Conservation (phyloP, 2,329 filamentous ascomycete species). For the Scytalidium lignicola region DNA sequence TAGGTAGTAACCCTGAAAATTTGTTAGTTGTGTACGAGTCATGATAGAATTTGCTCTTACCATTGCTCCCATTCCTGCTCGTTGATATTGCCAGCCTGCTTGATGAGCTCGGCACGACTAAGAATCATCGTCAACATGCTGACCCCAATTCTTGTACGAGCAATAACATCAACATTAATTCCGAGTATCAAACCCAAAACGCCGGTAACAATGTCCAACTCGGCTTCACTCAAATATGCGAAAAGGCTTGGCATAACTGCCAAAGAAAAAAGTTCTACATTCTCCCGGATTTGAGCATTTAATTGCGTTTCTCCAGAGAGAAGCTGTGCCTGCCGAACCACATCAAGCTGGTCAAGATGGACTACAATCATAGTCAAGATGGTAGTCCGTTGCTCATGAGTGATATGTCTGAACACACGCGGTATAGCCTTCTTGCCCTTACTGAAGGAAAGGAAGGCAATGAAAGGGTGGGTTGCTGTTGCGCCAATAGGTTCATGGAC, state of each 20-base stretch:
- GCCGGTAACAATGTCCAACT: slow-evolving; percentile 84
- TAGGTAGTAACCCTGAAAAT: slow-evolving; percentile 64
- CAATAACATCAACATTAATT: slow-evolving; percentile 78
- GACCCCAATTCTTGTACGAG: slow-evolving; percentile 81
- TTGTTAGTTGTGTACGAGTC: slow-evolving; percentile 26
- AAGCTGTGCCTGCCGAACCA: slow-evolving; percentile 76
- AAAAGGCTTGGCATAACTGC: slow-evolving; percentile 88
- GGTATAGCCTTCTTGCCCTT: slow-evolving; percentile 97
- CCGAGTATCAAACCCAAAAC: slow-evolving; percentile 79
- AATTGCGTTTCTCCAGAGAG: slow-evolving; percentile 65
- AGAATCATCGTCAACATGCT: slow-evolving; percentile 91
- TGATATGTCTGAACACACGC: slow-evolving; percentile 89
- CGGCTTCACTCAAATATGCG: slow-evolving; percentile 84
- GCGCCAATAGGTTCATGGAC: slow-evolving; percentile 85
- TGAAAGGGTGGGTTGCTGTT: slow-evolving; percentile 83
- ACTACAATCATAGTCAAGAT: slow-evolving; percentile 94
- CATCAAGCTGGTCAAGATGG: slow-evolving; percentile 86
- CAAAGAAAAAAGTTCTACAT: slow-evolving; percentile 84
- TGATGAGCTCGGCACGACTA: slow-evolving; percentile 88
- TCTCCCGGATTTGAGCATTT: slow-evolving; percentile 77
- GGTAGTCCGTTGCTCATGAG: slow-evolving; percentile 87
- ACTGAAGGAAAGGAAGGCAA: slow-evolving; percentile 86
- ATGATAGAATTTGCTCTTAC: slow-evolving; percentile 37
- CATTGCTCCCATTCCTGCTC: slow-evolving; percentile 78
- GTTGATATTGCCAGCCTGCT: slow-evolving; percentile 67